Evolutionary conservation across 352 stramenopile genomes (phyloP), one percentile per base, ranked within the genome.

Genomic region (Globisporangium mamillatum): DNA sequence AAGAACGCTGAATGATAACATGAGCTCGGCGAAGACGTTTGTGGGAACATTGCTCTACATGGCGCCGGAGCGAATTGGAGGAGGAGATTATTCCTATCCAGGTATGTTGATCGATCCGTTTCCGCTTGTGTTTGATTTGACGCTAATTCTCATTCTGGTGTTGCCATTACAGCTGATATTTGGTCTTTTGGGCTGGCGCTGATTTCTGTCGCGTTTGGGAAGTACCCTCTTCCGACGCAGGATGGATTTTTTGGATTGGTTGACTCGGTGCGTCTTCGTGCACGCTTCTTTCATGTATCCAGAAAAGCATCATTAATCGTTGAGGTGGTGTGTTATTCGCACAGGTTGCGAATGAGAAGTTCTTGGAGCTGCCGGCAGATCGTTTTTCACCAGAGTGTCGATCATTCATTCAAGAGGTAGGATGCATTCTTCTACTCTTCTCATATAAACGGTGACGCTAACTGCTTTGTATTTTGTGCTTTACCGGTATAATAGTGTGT

Each of bases 31-130:
- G 6, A 94, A 97, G 60, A 98, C 93, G 0, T 98, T 98, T 70
- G 92, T 98, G 25, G 94, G 94, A 1, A 98, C 94, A 6, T 63
- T 98, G 62, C 76, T 96, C 4, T 98, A 98, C 74, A 98, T 98
- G 95, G 91, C 92, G 1, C 95, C 95, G 22, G 95, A 98, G 74
- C 86, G 95, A 16, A 97, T 98, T 66, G 86, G 87, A 27, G 92
- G 92, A 12, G 88, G 91, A 1, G 88, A 94, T 65, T 98, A 98
- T 75, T 94, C 81, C 8, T 97, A 92, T 72, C 76, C 88, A 76
- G 77, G 84, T 92, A 66, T 55, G 60, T 14, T 48, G 27, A 27
- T 5, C 24, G 2, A 48, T n/a, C 24, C 36, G 12, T 18, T 54
- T n/a, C 2, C 54, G 0, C 18, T 50, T 50, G 14, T 18, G 25